Conservation (phyloP, 2,329 filamentous ascomycete species). For the Apiospora rasikravindrae region DNA sequence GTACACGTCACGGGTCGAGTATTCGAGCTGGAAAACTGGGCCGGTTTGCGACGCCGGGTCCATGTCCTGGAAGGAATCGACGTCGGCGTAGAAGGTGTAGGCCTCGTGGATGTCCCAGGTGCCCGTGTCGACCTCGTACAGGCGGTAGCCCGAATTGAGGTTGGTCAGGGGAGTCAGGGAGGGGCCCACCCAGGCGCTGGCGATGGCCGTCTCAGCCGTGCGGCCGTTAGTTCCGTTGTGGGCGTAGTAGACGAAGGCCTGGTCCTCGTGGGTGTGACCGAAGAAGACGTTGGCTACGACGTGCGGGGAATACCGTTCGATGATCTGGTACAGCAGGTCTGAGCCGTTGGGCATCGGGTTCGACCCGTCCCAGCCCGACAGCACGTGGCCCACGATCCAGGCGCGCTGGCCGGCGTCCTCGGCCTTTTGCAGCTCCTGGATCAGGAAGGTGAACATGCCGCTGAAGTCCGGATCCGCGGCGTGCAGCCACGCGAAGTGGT, state of each 20-base stretch:
- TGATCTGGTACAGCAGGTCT: slow-evolving; percentile 47
- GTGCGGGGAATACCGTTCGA: slow-evolving; percentile 48
- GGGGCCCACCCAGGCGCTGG: slow-evolving; percentile 48
- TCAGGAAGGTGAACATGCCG: slow-evolving; percentile 49
- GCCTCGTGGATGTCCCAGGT: slow-evolving; percentile 49
- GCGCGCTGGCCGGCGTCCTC: slow-evolving; percentile 46
- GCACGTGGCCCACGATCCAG: slow-evolving; percentile 53
- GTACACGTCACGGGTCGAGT: slow-evolving; percentile 49
- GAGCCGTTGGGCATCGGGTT: slow-evolving; percentile 55
- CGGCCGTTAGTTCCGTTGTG: slow-evolving; percentile 52
- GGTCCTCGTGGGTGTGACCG: slow-evolving; percentile 49
- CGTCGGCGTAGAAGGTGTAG: slow-evolving; percentile 47
- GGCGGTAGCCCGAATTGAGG: slow-evolving; percentile 49
- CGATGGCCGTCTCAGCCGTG: slow-evolving; percentile 42
- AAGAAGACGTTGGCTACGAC: slow-evolving; percentile 50
- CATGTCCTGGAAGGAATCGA: slow-evolving; percentile 45
- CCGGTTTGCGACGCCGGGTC: slow-evolving; percentile 33
- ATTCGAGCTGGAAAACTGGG: slow-evolving; percentile 48
- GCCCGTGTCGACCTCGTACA: slow-evolving; percentile 51
- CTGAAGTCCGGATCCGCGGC: slow-evolving; percentile 47
- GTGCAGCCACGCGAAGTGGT: slow-evolving; percentile 47
- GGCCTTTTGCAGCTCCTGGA: slow-evolving; percentile 47
- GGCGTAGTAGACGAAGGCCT: slow-evolving; percentile 49
- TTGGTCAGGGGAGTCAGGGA: slow-evolving; percentile 54
- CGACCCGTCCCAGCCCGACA: slow-evolving; percentile 60